phyloP scores from a whole-genome alignment of 768 basidiomycete genomes.

The Lentinula sp. region DNA sequence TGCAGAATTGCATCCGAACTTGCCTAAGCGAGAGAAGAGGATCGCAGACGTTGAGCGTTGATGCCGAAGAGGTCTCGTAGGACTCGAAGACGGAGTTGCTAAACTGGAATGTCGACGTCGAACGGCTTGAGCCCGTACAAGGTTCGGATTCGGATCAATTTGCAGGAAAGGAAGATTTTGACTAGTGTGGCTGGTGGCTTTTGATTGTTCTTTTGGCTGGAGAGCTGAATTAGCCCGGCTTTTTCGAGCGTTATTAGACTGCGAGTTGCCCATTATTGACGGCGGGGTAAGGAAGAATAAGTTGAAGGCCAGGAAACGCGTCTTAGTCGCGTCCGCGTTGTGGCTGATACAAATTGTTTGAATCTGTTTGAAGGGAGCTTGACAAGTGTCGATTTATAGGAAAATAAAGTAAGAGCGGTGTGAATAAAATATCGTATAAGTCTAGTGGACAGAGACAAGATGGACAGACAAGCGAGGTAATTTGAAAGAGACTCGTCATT shows the following conservation, averaged over 20 bases:
- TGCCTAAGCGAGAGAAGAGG: conserved; percentile 25
- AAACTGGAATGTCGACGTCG: conserved; percentile 3
- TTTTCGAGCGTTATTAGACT: conserved; percentile 2
- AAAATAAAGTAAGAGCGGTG: conserved; percentile 27
- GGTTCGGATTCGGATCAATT: conserved; percentile 2
- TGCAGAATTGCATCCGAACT: conserved; percentile 17
- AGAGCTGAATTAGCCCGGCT: not conserved
- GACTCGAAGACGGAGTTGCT: not conserved
- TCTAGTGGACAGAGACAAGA: conserved; percentile 4
- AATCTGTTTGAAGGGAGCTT: conserved; percentile 2
- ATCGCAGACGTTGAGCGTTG: conserved; percentile 9
- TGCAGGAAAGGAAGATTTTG: not conserved
- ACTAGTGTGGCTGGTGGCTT: not conserved
- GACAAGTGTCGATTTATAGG: not conserved
- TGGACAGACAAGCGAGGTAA: not conserved
- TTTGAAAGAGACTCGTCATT: not conserved
- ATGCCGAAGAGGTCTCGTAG: not conserved
- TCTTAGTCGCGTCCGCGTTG: not conserved
- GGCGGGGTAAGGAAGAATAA: not conserved
- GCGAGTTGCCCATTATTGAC: conserved; percentile 8
- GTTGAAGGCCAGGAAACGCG: not conserved
- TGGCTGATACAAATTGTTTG: not conserved
- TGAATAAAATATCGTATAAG: conserved; percentile 24
- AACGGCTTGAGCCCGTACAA: conserved; percentile 6
- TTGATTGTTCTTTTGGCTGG: not conserved